Base-by-base conservation (phyloP, 345 rosid species). In the Linum tenue region DNA sequence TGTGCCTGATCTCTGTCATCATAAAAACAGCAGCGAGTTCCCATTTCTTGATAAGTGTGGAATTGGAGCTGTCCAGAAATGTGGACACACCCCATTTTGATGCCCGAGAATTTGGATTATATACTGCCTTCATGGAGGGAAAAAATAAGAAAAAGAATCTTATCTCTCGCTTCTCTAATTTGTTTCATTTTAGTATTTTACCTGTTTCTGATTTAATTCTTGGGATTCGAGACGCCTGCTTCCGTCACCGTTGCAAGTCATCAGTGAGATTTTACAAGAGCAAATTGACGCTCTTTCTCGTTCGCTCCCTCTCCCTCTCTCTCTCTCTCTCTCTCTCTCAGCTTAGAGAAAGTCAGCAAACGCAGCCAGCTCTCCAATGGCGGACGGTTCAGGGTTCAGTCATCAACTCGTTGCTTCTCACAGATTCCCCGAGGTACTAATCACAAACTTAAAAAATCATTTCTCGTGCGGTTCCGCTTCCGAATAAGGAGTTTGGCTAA, bases 361-460 rank as follows among this genome's bases (percentile, higher is more conserved):
- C n/a, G 58, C 16, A 55, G 58, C 5, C 8, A 14, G 5, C 15
- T 35, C 12, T 17, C 37, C 15, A 10, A 35, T 90, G 92, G 79
- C 77, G 56, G 62, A 62, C 9, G 64, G 5, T 67, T 77, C 87
- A 61, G 72, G 40, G 42, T 80, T 79, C 79, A 79, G 85, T 63
- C 72, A 78, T 3, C 83, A 81, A 63, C 84, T 79, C 0, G 65
- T 83, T 59, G 78, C 84, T 62, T 75, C 91, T 63, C 87, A 84
- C 80, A 84, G 82, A 77, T 77, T 81, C 66, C 90, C 91, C 1
- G 83, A 86, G 89, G 96, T 88, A 73, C 63, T 42, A 11, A 6
- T 36, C 44, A 37, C 12, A 36, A 44, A 7, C 12, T 48, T 66
- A 22, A 22, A 16, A 35, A 17, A 7, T 56, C 62, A 31, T 43